Percentiles rank a stretch among this genome's conserved stretches.
Conservation (phyloP, 805 yeast genomes). For the Nakazawaea ernobii region DNA sequence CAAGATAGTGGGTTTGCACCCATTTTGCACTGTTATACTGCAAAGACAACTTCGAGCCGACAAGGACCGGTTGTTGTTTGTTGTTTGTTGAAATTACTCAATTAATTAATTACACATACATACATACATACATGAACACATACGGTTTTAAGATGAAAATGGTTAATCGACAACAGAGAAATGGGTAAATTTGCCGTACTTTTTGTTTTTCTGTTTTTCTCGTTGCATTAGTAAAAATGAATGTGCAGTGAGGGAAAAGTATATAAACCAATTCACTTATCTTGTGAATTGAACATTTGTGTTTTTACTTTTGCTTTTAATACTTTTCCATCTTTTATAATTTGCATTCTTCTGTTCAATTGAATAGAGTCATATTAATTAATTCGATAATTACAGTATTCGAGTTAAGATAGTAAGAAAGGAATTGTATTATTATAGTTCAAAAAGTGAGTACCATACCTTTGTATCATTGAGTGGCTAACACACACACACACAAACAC, state of each 20-base stretch:
- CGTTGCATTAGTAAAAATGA: too few species aligned
- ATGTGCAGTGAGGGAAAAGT: neutral
- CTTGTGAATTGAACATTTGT: neutral
- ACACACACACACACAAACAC: neutral
- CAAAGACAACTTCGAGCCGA: too few species aligned
- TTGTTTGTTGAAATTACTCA: too few species aligned
- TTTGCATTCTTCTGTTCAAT: neutral
- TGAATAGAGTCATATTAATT: neutral
- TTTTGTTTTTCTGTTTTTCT: too few species aligned
- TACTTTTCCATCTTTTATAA: neutral
- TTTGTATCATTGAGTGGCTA: neutral
- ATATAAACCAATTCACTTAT: constrained; percentile 2
- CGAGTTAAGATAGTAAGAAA: neutral
- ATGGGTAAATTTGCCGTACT: too few species aligned
- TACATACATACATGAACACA: too few species aligned
- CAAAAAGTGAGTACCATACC: neutral
- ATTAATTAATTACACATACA: too few species aligned
- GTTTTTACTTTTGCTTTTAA: neutral
- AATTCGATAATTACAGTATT: neutral
- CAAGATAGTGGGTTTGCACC: too few species aligned
- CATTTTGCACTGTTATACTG: too few species aligned
- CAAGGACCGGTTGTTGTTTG: too few species aligned
- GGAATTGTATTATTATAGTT: constrained; percentile 2
- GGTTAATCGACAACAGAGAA: too few species aligned
- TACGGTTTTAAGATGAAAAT: too few species aligned